Evolutionary conservation across 768 basidiomycete species (phyloP).

Genomic region (Tricholoma bakamatsutake): DNA sequence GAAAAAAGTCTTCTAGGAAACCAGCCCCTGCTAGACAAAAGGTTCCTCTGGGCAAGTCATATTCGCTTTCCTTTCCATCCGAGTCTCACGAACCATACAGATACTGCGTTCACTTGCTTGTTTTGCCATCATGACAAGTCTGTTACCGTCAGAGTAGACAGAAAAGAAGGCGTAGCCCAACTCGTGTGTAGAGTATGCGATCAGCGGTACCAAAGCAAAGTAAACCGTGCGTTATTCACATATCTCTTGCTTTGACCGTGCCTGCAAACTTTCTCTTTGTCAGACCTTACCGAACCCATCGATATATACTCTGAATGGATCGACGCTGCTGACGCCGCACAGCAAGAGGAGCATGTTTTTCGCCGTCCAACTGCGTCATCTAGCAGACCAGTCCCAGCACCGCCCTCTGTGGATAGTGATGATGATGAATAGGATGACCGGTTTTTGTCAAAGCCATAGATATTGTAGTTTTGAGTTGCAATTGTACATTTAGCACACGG

Average conservation of each 20-base stretch:
- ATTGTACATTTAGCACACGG: conserved; percentile 8
- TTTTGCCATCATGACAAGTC: conserved; percentile 91
- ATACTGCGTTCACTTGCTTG: conserved; percentile 79
- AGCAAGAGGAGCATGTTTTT: conserved; percentile 48
- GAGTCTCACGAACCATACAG: conserved; percentile 30
- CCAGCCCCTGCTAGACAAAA: conserved; percentile 61
- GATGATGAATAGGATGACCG: conserved; percentile 31
- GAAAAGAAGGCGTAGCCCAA: conserved; percentile 79
- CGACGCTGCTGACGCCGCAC: conserved; percentile 80
- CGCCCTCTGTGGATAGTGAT: conserved; percentile 42
- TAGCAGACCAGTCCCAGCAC: conserved; percentile 41
- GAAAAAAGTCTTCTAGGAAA: conserved; percentile 85
- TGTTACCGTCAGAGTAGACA: conserved; percentile 77
- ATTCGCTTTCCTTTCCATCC: background rate
- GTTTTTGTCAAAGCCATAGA: conserved; percentile 5
- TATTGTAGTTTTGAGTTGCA: conserved; percentile 12
- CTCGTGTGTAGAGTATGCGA: conserved; percentile 82
- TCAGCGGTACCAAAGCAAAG: conserved; percentile 83
- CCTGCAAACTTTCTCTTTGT: background rate
- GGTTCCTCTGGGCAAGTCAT: conserved; percentile 62
- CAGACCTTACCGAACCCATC: conserved; percentile 82
- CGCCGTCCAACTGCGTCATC: conserved; percentile 58
- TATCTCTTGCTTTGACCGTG: conserved; percentile 2
- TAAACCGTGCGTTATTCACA: conserved; percentile 57
- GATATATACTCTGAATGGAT: conserved; percentile 94